These are phyloP conservation scores for Cystofilobasidium ferigula DNA, from an alignment of 768 basidiomycete species.

Conservation along the genomic window DNA sequence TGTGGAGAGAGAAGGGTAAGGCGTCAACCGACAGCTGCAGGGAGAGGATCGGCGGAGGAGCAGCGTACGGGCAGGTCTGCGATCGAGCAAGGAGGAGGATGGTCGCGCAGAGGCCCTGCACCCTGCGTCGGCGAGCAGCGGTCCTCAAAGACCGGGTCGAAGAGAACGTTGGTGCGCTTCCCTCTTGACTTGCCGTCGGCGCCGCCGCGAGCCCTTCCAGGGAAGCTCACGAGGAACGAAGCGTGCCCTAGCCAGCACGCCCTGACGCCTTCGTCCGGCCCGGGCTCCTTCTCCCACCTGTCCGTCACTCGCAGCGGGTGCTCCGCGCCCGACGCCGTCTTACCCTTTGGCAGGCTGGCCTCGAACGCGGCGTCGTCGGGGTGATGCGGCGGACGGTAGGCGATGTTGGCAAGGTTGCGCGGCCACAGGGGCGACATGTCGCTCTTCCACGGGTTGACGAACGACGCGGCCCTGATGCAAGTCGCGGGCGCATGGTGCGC, in stretches of 20 bases:
- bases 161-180: conserved; percentile 2
- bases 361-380: conserved; percentile 15
- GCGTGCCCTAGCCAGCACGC: conserved; percentile 22
- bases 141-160: conserved; percentile 24
- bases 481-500: conserved; percentile 1
- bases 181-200: not conserved
- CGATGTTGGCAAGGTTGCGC: not conserved
- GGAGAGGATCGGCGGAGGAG: not conserved
- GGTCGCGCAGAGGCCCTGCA: conserved; percentile 18
- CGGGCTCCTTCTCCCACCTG: not conserved
- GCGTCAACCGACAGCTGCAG: not conserved
- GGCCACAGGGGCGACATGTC: conserved; percentile 17
- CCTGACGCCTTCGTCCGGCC: not conserved
- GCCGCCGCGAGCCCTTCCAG: not conserved
- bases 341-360: not conserved
- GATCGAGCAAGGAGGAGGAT: not conserved
- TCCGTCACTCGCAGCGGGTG: conserved; percentile 2
- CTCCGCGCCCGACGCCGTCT: not conserved
- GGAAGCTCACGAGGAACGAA: conserved; percentile 11
- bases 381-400: conserved; percentile 3
- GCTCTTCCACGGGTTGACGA: conserved; percentile 22
- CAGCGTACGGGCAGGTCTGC: conserved; percentile 17
- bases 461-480: conserved; percentile 6
- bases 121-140: conserved; percentile 15
- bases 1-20: not conserved